These are phyloP conservation scores for Globisporangium ultimum DNA, from an alignment of 352 stramenopile species.

Conservation along the genomic window DNA sequence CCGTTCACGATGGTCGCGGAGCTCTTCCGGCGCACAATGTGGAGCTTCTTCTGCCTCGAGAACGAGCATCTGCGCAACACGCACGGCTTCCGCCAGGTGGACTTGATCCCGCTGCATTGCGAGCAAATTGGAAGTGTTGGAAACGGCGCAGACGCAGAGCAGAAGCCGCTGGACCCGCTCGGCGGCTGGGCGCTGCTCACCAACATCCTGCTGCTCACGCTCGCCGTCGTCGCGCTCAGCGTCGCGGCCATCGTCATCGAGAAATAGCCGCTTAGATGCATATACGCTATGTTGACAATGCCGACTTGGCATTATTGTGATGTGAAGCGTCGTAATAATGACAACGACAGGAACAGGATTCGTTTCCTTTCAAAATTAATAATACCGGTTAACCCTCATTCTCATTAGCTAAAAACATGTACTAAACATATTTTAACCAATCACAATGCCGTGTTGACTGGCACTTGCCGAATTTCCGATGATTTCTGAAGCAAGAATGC, in stretches of 20 bases:
- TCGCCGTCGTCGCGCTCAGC: conserved; percentile 45
- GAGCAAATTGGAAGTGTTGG: conserved; percentile 52
- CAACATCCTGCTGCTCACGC: conserved; percentile 49
- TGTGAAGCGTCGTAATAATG: no score
- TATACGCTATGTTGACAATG: no score
- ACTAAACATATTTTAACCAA: no score
- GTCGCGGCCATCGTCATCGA: conserved; percentile 50
- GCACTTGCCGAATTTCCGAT: no score
- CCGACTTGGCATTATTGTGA: no score
- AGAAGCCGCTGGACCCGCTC: conserved; percentile 28
- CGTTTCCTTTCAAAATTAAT: no score
- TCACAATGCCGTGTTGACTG: no score
- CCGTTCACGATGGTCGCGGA: conserved; percentile 85
- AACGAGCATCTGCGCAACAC: conserved; percentile 88
- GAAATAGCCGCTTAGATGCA: conserved; percentile 6
- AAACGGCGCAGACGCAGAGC: conserved; percentile 33
- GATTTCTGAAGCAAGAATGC: no score
- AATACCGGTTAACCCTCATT: no score
- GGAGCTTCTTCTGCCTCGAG: conserved; percentile 85
- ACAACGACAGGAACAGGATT: no score
- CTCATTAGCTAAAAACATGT: no score
- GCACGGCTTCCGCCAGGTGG: conserved; percentile 73
- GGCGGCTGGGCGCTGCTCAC: conserved; percentile 41
- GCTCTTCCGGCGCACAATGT: conserved; percentile 82
- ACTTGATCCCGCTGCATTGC: conserved; percentile 85